Conservation (phyloP, 2,329 filamentous ascomycete species). For the Talaromyces albobiverticillius region DNA sequence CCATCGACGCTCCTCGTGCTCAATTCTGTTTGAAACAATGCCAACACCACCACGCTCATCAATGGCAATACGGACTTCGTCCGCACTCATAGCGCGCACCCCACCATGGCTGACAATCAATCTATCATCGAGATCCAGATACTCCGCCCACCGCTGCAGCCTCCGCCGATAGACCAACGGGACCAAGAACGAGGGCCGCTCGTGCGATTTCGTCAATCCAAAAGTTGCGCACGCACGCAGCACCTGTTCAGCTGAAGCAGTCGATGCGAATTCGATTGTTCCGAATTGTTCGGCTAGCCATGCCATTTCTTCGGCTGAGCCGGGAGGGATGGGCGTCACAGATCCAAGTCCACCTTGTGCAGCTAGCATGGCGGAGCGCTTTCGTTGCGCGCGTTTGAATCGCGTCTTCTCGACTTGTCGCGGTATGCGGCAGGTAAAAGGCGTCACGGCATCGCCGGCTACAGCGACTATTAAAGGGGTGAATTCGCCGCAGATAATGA, state of each 20-base stretch:
- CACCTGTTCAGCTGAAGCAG: conserved; percentile 23
- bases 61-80: conserved; percentile 69
- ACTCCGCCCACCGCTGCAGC: conserved; percentile 56
- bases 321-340: conserved; percentile 15
- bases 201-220: conserved; percentile 31
- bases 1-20: conserved; percentile 34
- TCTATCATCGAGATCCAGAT: conserved; percentile 68
- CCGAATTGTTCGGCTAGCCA: conserved; percentile 25
- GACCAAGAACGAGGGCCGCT: conserved; percentile 41
- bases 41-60: conserved; percentile 61
- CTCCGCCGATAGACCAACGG: conserved; percentile 51
- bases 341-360: conserved; percentile 21
- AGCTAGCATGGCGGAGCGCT: conserved; percentile 23
- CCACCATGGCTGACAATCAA: conserved; percentile 66
- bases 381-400: conserved; percentile 49
- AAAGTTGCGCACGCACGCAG: conserved; percentile 35
- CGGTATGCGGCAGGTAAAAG: conserved; percentile 79
- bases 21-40: conserved; percentile 24
- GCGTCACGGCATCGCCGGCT: conserved; percentile 67
- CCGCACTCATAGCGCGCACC: conserved; percentile 53
- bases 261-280: conserved; percentile 19
- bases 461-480: conserved; percentile 75
- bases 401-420: conserved; percentile 63
- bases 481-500: conserved; percentile 80
- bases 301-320: conserved; percentile 28